These are phyloP conservation scores for Zymoseptoria tritici DNA, from an alignment of 2,329 filamentous ascomycete species.

Conservation along the genomic window DNA sequence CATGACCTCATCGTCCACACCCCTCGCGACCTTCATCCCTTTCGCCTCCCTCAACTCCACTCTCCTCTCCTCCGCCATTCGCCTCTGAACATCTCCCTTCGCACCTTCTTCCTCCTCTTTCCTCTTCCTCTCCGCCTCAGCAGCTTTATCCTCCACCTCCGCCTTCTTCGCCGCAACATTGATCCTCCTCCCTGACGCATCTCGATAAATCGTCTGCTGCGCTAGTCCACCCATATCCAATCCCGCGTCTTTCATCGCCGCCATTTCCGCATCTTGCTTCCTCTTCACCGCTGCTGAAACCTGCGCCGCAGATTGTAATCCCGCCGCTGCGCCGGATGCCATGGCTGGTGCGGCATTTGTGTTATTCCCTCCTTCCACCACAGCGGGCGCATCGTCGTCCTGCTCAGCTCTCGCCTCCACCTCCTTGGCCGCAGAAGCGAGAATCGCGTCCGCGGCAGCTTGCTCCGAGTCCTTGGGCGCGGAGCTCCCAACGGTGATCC, in stretches of 20 bases:
- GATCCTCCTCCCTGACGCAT: slow-evolving; percentile 88
- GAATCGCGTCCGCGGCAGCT: slow-evolving; percentile 51
- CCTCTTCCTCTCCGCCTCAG: slow-evolving; percentile 61
- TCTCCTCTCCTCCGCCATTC: slow-evolving; percentile 56
- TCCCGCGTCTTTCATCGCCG: slow-evolving; percentile 41
- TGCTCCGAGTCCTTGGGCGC: slow-evolving; percentile 47
- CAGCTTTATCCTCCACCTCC: slow-evolving; percentile 71
- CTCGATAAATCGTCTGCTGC: slow-evolving; percentile 86
- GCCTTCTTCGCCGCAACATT: slow-evolving; percentile 87
- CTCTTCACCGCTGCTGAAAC: slow-evolving; percentile 53
- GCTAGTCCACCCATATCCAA: slow-evolving; percentile 40
- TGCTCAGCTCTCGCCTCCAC: slow-evolving; percentile 22
- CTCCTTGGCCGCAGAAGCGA: slow-evolving; percentile 30
- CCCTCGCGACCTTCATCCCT: slow-evolving; percentile 70
- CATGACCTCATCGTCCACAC: slow-evolving; percentile 76
- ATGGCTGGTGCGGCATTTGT: slow-evolving; percentile 54
- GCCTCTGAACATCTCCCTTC: slow-evolving; percentile 77
- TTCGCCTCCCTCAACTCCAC: slow-evolving; percentile 72
- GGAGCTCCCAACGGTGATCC: slow-evolving; percentile 61
- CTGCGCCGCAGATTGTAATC: slow-evolving; percentile 74
- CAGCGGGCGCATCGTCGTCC: slow-evolving; percentile 42
- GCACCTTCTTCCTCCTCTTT: slow-evolving; percentile 60
- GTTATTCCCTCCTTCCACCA: slow-evolving; percentile 42
- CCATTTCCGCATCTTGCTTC: slow-evolving; percentile 57
- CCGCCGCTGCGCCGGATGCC: slow-evolving; percentile 80